Percentiles rank a stretch among this genome's conserved stretches.
phyloP scores from a whole-genome alignment of 345 rosid species.

The Salix viminalis region DNA sequence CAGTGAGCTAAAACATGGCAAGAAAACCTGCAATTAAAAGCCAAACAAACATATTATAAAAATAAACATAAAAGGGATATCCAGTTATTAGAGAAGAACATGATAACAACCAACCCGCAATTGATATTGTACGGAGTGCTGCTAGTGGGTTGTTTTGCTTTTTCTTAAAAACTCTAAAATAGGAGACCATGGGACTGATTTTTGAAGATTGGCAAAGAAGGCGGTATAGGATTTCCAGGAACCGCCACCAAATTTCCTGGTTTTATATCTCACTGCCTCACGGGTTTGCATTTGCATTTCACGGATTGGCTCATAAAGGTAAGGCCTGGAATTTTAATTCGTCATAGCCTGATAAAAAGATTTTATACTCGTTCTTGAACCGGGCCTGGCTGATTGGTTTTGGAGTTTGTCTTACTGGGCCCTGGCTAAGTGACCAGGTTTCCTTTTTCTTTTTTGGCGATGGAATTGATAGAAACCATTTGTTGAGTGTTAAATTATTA shows the following conservation, averaged over 20 bases:
- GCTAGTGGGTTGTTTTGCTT: background rate
- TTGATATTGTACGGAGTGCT: background rate
- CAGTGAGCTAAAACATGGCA: background rate
- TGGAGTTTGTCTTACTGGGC: background rate
- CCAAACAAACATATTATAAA: no score
- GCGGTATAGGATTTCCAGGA: background rate
- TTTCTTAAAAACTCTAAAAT: background rate
- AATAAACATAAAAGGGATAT: background rate
- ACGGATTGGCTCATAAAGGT: no score
- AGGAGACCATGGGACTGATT: background rate
- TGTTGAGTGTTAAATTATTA: background rate
- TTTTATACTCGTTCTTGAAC: background rate
- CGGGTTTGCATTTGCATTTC: background rate
- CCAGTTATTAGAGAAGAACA: background rate
- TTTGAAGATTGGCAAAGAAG: background rate
- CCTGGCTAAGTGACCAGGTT: background rate
- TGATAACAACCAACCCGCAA: background rate
- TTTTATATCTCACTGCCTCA: background rate
- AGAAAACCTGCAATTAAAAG: slow-evolving; percentile 11
- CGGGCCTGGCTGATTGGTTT: background rate
- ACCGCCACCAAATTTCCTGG: background rate
- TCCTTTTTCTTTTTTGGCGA: background rate
- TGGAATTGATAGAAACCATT: background rate
- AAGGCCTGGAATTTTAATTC: background rate
- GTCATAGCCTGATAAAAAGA: background rate